Evolutionary conservation across 2,329 filamentous ascomycete species (phyloP).

Genomic region (Colletotrichum tropicicola): DNA sequence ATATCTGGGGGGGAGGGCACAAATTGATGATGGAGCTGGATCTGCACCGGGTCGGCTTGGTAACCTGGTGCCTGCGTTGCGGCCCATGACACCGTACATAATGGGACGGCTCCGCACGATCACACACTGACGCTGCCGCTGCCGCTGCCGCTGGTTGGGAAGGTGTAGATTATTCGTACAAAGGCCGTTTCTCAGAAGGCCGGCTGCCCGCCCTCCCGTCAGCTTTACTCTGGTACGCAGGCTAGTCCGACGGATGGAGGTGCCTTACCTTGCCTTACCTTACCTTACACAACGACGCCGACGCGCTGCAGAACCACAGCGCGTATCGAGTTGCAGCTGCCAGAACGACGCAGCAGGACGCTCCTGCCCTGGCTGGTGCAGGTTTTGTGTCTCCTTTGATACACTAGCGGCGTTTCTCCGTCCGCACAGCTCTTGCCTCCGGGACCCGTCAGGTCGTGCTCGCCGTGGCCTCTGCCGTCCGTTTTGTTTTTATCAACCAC

Average conservation of each 20-base stretch:
- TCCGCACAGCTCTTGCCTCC: conserved; percentile 1
- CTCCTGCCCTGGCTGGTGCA: neutral
- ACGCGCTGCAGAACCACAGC: neutral
- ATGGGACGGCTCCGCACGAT: conserved; percentile 7
- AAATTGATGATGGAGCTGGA: conserved; percentile 21
- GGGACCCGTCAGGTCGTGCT: neutral
- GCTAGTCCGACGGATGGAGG: neutral
- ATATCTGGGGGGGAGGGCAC: conserved; percentile 25
- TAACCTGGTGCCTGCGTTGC: neutral
- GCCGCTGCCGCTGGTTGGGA: neutral
- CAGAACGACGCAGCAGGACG: neutral
- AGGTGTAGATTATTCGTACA: neutral
- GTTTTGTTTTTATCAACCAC: neutral
- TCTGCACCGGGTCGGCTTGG: conserved; percentile 14
- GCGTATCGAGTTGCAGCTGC: conserved; percentile 13
- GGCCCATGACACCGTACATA: conserved; percentile 16
- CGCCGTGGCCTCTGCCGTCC: neutral
- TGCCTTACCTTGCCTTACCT: neutral
- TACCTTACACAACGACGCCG: neutral
- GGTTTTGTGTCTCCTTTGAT: conserved; percentile 7
- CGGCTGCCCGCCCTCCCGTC: neutral
- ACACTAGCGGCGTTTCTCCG: conserved; percentile 16
- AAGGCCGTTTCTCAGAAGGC: neutral
- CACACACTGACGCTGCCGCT: conserved; percentile 20
- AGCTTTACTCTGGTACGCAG: neutral